These are phyloP conservation scores for Metschnikowia borealis DNA, from an alignment of 805 yeast genomes.

Conservation along the genomic window DNA sequence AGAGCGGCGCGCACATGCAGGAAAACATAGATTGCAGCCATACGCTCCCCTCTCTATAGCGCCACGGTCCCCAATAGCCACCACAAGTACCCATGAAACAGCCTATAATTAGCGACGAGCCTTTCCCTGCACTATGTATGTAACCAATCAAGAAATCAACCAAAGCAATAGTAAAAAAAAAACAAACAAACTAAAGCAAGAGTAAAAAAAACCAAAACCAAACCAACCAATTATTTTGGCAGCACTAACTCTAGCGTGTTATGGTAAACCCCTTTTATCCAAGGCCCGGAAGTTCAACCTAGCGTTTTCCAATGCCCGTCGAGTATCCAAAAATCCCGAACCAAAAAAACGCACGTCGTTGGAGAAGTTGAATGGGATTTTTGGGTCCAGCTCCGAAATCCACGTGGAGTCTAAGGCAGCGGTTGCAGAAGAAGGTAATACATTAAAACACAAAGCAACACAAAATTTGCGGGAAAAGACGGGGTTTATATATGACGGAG, in stretches of 20 bases:
- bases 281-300: slow-evolving; percentile 1
- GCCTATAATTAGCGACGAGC: neutral
- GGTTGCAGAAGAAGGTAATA: neutral
- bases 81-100: neutral
- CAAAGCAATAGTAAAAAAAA: too few relatives aligned
- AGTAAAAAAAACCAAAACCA: too few relatives aligned
- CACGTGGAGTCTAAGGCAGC: too few relatives aligned
- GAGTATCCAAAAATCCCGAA: neutral
- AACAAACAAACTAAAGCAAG: too few relatives aligned
- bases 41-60: too few relatives aligned
- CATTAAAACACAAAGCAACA: neutral
- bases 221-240: too few relatives aligned
- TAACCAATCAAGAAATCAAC: neutral
- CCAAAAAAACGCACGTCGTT: neutral
- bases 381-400: neutral
- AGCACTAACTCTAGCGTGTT: slow-evolving; percentile 2
- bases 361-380: slow-evolving; percentile 1
- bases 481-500: too few relatives aligned
- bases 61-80: neutral
- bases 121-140: slow-evolving; percentile 4
- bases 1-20: neutral
- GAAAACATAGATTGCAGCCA: slow-evolving; percentile 1
- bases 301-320: slow-evolving; percentile 1
- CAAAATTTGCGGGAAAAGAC: neutral
- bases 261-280: neutral